phyloP scores from a whole-genome alignment of 805 yeast genomes.

The Starmerella powellii region DNA sequence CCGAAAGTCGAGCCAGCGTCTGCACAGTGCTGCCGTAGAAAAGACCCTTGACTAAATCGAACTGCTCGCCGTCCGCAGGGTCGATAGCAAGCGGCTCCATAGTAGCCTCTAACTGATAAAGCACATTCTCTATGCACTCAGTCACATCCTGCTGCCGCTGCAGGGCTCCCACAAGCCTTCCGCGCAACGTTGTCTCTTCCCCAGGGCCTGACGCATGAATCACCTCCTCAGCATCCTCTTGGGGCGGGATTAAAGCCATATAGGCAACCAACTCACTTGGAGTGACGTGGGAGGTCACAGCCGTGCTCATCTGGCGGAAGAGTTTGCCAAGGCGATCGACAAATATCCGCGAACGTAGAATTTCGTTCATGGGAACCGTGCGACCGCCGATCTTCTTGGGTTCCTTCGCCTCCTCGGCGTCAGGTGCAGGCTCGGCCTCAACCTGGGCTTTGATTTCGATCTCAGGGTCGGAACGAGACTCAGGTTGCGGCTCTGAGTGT shows the following conservation, averaged over 20 bases:
- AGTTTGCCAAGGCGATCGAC: conserved; percentile 58
- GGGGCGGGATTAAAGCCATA: conserved; percentile 49
- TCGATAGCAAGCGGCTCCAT: conserved; percentile 36
- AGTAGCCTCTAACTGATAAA: conserved; percentile 71
- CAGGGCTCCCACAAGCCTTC: conserved; percentile 16
- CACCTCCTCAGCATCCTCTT: conserved; percentile 25
- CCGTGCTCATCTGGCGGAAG: conserved; percentile 56
- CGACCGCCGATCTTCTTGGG: conserved; percentile 79
- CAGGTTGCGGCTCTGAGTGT: background rate
- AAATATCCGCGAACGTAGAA: conserved; percentile 71
- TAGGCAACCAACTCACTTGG: conserved; percentile 81
- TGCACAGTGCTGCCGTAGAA: conserved; percentile 84
- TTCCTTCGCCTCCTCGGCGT: background rate
- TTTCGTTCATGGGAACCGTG: conserved; percentile 62
- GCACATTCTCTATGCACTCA: conserved; percentile 89
- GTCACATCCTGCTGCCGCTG: conserved; percentile 88
- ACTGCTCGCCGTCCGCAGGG: conserved; percentile 53
- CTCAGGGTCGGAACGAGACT: background rate
- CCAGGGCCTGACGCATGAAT: conserved; percentile 2
- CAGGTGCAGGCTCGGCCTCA: background rate
- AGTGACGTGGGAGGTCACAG: conserved; percentile 51
- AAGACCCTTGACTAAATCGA: conserved; percentile 63
- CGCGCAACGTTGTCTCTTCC: conserved; percentile 7
- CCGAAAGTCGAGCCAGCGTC: conserved; percentile 35
- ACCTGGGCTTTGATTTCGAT: background rate